phyloP scores from a whole-genome alignment of 768 basidiomycete species.

The Suillus sp. region DNA sequence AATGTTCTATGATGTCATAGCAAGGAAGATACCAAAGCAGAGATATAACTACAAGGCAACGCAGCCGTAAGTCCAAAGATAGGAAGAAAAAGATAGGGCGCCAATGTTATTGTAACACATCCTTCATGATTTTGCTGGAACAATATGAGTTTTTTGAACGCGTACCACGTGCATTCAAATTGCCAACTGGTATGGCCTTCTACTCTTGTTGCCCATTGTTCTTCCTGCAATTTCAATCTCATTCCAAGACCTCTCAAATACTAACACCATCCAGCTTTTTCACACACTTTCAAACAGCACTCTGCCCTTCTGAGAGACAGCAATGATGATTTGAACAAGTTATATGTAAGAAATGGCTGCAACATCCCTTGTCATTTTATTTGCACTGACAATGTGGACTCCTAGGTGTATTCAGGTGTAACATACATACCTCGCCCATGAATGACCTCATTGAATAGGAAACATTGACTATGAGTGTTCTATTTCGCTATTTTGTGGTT shows the following conservation, averaged over 20 bases:
- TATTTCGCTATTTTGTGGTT: background rate
- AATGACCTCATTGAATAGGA: background rate
- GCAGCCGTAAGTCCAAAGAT: too few species aligned
- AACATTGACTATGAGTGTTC: background rate
- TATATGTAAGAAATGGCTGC: background rate
- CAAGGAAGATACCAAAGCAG: too few species aligned
- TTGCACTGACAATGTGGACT: background rate
- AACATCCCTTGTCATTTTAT: background rate
- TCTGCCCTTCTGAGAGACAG: background rate
- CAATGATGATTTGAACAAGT: background rate
- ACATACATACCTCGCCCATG: background rate
- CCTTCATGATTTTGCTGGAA: conserved; percentile 61
- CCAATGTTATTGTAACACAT: too few species aligned
- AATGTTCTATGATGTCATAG: too few species aligned
- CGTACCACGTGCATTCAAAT: conserved; percentile 69
- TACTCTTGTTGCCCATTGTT: conserved; percentile 60
- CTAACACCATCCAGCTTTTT: conserved; percentile 43
- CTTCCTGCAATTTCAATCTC: conserved; percentile 72
- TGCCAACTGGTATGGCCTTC: conserved; percentile 36
- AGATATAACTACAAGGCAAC: too few species aligned
- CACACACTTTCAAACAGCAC: background rate
- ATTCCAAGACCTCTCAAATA: conserved; percentile 77
- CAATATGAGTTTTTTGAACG: conserved; percentile 29
- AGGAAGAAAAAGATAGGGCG: too few species aligned
- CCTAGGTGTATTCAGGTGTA: background rate